phyloP scores from a whole-genome alignment of 1,139 yeast species.

The Chernovozyma sophiae-reginae region DNA sequence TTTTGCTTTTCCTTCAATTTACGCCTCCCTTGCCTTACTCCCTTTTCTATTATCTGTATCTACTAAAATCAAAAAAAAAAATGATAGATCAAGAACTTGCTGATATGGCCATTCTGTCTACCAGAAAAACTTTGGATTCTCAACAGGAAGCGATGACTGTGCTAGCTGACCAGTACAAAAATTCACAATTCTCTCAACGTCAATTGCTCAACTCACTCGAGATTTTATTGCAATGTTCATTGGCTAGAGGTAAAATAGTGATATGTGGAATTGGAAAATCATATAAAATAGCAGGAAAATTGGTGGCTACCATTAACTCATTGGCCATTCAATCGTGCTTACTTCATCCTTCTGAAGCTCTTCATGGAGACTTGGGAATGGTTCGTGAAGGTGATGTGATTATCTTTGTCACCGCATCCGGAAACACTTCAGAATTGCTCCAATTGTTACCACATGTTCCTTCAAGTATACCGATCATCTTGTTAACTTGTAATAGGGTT shows the following conservation, averaged over 20 bases:
- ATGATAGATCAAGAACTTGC: not conserved
- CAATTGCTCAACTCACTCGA: constrained; percentile 49
- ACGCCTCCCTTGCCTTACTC: no score
- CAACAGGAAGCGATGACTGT: constrained; percentile 34
- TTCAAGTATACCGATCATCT: constrained; percentile 47
- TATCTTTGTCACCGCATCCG: constrained; percentile 72
- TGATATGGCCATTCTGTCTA: constrained; percentile 21
- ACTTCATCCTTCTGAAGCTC: constrained; percentile 82
- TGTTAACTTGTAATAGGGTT: constrained; percentile 57
- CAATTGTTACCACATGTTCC: constrained; percentile 59
- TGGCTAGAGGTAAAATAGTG: constrained; percentile 61
- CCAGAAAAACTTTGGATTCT: constrained; percentile 24
- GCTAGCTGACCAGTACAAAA: constrained; percentile 27
- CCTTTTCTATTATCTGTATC: no score
- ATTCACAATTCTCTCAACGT: constrained; percentile 40
- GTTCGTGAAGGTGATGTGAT: constrained; percentile 57
- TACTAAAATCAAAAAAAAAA: no score
- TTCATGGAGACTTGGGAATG: constrained; percentile 87
- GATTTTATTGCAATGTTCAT: constrained; percentile 46
- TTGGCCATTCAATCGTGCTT: constrained; percentile 64
- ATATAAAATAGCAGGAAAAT: constrained; percentile 69
- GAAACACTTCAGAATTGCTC: constrained; percentile 75
- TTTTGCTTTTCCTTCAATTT: no score
- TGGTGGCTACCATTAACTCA: constrained; percentile 80
- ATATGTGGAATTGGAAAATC: constrained; percentile 85